Percentiles rank a stretch among this genome's conserved stretches.
Evolutionary conservation across 2,329 filamentous ascomycete species (phyloP).

Genomic region (Aphanoascus verrucosus): DNA sequence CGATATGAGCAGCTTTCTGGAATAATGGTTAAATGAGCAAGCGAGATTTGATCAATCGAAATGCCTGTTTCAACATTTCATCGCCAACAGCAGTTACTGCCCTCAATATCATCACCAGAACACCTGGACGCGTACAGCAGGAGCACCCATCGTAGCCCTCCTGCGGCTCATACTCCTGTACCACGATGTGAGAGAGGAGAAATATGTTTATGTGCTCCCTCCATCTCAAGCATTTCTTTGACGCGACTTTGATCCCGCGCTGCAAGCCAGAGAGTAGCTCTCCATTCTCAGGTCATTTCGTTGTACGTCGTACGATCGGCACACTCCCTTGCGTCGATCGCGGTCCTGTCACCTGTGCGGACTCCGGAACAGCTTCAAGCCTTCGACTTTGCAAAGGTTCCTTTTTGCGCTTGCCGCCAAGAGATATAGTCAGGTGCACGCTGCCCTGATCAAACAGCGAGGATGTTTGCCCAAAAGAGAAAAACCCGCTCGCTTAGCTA

Average conservation of each 20-base stretch:
- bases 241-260: background rate
- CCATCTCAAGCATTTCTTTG: background rate
- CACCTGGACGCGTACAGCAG: no score
- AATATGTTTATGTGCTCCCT: no score
- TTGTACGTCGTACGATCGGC: background rate
- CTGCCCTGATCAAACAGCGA: no score
- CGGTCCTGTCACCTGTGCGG: background rate
- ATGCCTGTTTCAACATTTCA: no score
- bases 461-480: background rate
- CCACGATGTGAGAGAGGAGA: no score
- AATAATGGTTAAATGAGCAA: no score
- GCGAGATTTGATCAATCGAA: no score
- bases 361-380: background rate
- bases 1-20: no score
- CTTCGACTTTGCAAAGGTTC: background rate
- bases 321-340: background rate
- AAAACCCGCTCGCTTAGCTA: slow-evolving; percentile 13
- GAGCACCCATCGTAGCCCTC: no score
- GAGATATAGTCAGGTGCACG: background rate
- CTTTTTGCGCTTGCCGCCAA: background rate
- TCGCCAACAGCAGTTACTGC: no score
- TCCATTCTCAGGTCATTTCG: background rate
- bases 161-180: no score
- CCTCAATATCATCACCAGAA: no score
- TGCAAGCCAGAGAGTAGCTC: background rate